phyloP scores from a whole-genome alignment of 352 stramenopile genomes.

The Pythium periplocum region DNA sequence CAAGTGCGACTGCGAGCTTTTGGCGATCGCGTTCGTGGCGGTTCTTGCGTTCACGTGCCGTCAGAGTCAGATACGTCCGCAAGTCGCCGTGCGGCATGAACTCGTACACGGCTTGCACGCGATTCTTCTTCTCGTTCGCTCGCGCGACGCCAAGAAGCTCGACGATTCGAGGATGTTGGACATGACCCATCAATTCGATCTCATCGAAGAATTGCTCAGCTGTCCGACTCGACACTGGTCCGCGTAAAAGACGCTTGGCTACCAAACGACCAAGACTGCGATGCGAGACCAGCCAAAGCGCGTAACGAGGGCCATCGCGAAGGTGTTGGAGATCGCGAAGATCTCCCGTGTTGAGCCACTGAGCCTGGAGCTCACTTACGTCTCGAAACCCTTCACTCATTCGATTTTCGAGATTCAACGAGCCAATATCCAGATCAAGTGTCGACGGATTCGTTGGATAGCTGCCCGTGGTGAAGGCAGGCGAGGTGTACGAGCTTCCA shows the following conservation, averaged over 20 bases:
- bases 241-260: no score
- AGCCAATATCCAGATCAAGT: no score
- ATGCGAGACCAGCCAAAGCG: no score
- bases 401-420: no score
- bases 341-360: no score
- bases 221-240: no score
- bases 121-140: background rate
- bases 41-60: constrained; percentile 13
- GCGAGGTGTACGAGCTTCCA: constrained; percentile 17
- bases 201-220: constrained; percentile 23
- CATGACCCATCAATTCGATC: constrained; percentile 17
- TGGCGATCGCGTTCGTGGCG: constrained; percentile 13
- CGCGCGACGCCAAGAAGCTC: constrained; percentile 21
- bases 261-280: no score
- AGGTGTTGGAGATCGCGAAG: no score
- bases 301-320: no score
- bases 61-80: constrained; percentile 16
- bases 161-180: constrained; percentile 22
- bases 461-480: constrained; percentile 15
- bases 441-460: constrained; percentile 6
- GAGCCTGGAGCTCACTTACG: no score
- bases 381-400: no score
- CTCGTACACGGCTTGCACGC: constrained; percentile 18
- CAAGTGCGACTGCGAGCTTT: constrained; percentile 23
- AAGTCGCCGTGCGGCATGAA: constrained; percentile 23